Percentiles rank a stretch among this genome's conserved stretches.
These are phyloP conservation scores for Monosporascus sp. DNA, from an alignment of 2,329 filamentous ascomycete genomes.

Conservation along the genomic window DNA sequence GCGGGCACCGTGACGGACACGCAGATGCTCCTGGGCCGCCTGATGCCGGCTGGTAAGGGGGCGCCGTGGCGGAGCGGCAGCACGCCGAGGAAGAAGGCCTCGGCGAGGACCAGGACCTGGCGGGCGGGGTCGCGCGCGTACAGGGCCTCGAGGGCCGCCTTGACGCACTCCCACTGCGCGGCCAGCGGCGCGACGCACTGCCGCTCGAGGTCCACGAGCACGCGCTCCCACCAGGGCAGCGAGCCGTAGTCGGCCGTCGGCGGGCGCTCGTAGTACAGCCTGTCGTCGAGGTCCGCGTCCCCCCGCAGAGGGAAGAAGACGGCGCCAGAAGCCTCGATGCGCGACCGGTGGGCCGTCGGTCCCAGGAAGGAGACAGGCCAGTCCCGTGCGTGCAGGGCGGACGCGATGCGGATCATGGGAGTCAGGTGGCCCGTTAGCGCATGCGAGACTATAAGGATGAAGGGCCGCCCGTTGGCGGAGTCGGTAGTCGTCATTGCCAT, in stretches of 20 bases:
- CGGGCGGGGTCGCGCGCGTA: constrained; percentile 11
- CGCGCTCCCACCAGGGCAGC: constrained; percentile 23
- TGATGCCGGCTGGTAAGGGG: constrained; percentile 14
- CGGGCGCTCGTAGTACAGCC: constrained; percentile 23
- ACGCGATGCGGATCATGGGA: constrained; percentile 30
- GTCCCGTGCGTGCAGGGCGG: constrained; percentile 22
- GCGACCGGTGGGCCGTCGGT: constrained; percentile 27
- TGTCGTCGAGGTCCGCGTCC: constrained; percentile 30
- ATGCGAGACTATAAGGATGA: constrained; percentile 30
- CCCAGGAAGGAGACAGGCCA: constrained; percentile 32
- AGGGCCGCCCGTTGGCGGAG: constrained; percentile 4
- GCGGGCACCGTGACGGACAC: constrained; percentile 33
- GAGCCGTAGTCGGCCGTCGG: constrained; percentile 17
- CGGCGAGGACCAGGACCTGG: constrained; percentile 25
- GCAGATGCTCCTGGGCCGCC: constrained; percentile 22
- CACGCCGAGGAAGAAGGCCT: constrained; percentile 32
- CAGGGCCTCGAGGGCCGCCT: constrained; percentile 20
- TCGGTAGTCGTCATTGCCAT: no score
- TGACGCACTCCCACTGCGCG: constrained; percentile 28
- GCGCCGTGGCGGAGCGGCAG: constrained; percentile 30
- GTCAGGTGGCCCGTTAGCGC: constrained; percentile 32
- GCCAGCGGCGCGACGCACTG: constrained; percentile 29
- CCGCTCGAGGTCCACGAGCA: constrained; percentile 26
- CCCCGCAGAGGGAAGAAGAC: constrained; percentile 28
- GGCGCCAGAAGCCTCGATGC: constrained; percentile 28